Base-by-base conservation (phyloP, 1,284 basidiomycete genomes). In the Ustilago curta region DNA sequence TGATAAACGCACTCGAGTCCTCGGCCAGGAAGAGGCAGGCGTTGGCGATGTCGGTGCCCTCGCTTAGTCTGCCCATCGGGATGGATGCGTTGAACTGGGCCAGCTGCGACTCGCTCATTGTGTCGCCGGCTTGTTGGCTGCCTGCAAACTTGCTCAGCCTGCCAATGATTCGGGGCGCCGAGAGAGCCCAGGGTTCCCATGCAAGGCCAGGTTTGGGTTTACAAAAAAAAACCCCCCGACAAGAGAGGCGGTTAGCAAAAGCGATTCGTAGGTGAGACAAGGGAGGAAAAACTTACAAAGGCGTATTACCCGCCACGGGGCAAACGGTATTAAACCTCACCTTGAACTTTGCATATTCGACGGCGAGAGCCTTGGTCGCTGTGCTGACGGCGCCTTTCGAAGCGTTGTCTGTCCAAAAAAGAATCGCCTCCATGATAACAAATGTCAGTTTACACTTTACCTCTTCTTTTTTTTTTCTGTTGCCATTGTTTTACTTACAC, bases 11-110 rank as follows among this genome's bases (percentile, higher is more conserved):
- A 9, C 50, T 57, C 0, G 32, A 42, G 9, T 47, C 21, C 23
- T 77, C 75, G 25, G 75, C 75, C n/a, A 77, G 45, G 47, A 77
- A 77, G 16, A 77, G 47, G 43, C 61, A 68, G 9, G 75, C 75
- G 39, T 77, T 77, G 8, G 67, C 75, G 35, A 77, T 59, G 43
- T 77, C 75, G 21, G 25, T 47, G 0, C 62, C 71, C 27, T 70
- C 54, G 8, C 39, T 42, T 3, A 77, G 27, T 4, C 75, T 35
- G 4, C 75, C 75, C 4, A 77, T 59, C 2, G 75, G 75, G 40
- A 77, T 69, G 1, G 49, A 53, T 2, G 58, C 62, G 49, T 60
- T 58, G 60, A 77, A 77, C 37, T 62, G 50, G 2, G 58, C 54
- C 8, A 77, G 37, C n/a, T 64, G 56, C 0, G 9, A 5, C 0